Conservation (phyloP, 2,329 filamentous ascomycete species). For the Aureobasidium pullulans region DNA sequence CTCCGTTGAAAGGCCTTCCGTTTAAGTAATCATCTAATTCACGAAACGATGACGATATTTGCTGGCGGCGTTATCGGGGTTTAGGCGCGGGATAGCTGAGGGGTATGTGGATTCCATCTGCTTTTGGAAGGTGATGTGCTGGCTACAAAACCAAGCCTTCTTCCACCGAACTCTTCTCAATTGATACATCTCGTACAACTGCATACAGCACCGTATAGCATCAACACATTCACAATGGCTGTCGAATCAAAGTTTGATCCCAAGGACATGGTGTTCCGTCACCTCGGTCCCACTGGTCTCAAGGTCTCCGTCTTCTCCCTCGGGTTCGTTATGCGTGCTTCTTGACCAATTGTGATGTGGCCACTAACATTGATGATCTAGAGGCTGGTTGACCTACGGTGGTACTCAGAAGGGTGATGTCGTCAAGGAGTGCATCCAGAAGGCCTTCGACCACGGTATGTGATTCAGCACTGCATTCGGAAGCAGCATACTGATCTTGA, state of each 20-base stretch:
- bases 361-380: background rate
- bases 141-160: slow-evolving; percentile 3
- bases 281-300: slow-evolving; percentile 40
- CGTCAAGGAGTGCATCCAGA: slow-evolving; percentile 44
- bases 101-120: background rate
- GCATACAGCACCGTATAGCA: background rate
- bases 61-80: background rate
- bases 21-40: background rate
- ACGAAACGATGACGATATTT: background rate
- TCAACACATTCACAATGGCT: slow-evolving; percentile 15
- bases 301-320: slow-evolving; percentile 30
- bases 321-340: background rate
- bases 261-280: slow-evolving; percentile 42
- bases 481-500: background rate
- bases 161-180: slow-evolving; percentile 4
- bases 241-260: slow-evolving; percentile 43
- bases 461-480: background rate
- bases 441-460: slow-evolving; percentile 38
- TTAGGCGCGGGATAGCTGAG: background rate
- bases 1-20: no score
- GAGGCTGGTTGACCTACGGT: slow-evolving; percentile 38
- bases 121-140: slow-evolving; percentile 4
- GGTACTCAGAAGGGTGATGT: slow-evolving; percentile 43
- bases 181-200: background rate
- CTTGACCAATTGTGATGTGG: background rate